These are phyloP conservation scores for Xylaria sp. DNA, from an alignment of 2,329 filamentous ascomycete species.

Conservation along the genomic window DNA sequence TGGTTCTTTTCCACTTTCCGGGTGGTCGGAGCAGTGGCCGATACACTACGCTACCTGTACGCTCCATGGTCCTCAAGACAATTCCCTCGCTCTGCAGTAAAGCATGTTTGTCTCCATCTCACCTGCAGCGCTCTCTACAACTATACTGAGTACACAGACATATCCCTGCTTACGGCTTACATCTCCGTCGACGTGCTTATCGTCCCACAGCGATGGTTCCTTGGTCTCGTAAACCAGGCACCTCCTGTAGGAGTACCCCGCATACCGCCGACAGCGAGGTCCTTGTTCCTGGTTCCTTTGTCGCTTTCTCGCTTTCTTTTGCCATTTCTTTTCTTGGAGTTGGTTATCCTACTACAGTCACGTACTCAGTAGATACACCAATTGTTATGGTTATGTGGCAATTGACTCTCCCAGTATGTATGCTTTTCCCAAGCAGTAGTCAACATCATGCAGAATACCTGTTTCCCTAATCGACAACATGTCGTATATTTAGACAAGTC, in stretches of 20 bases:
- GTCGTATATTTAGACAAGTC: slow-evolving; percentile 3
- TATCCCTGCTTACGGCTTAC: too few relatives aligned
- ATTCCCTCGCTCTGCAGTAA: neutral
- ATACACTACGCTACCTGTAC: too few relatives aligned
- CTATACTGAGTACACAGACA: too few relatives aligned
- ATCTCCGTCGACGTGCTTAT: neutral
- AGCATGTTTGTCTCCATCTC: neutral
- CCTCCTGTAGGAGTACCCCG: slow-evolving; percentile 14
- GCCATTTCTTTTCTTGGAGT: slow-evolving; percentile 10
- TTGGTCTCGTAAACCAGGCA: neutral
- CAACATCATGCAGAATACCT: slow-evolving; percentile 13
- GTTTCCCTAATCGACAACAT: neutral
- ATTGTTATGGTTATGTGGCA: too few relatives aligned
- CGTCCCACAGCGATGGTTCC: slow-evolving; percentile 13
- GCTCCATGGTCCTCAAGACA: too few relatives aligned
- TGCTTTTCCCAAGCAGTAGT: too few relatives aligned
- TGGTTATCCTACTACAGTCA: too few relatives aligned
- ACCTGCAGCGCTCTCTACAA: too few relatives aligned
- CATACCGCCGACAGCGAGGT: neutral
- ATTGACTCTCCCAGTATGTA: too few relatives aligned
- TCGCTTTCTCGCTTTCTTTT: neutral
- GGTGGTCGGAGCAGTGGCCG: too few relatives aligned
- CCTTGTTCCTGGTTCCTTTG: neutral
- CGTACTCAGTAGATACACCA: too few relatives aligned
- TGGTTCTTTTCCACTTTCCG: too few relatives aligned